Percentiles rank a stretch among this genome's conserved stretches.
phyloP scores from a whole-genome alignment of 1,284 basidiomycete species.

The Wolfiporia cocos region DNA sequence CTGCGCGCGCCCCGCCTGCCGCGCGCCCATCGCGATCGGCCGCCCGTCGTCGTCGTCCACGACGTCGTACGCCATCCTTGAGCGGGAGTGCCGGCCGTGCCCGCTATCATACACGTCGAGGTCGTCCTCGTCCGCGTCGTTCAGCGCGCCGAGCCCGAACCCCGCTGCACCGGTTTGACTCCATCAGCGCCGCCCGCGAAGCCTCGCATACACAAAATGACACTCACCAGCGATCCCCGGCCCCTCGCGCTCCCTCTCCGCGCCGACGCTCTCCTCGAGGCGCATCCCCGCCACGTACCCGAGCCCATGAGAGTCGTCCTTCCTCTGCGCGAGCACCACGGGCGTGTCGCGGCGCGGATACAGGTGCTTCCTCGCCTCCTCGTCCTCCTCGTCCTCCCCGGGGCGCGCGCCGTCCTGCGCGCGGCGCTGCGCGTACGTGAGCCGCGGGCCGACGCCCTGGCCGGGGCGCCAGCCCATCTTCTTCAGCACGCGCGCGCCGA shows the following conservation, averaged over 20 bases:
- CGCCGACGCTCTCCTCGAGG: constrained; percentile 50
- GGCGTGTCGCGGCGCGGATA: constrained; percentile 83
- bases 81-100: constrained; percentile 29
- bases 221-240: constrained; percentile 55
- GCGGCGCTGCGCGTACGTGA: constrained; percentile 74
- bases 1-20: constrained; percentile 8
- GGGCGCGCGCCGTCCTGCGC: constrained; percentile 53
- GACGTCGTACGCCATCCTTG: constrained; percentile 66
- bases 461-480: constrained; percentile 96
- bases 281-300: constrained; percentile 69
- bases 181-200: no score
- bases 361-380: constrained; percentile 79
- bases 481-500: constrained; percentile 78
- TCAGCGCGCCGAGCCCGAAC: constrained; percentile 81
- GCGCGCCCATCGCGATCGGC: constrained; percentile 23
- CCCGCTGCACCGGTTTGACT: no score
- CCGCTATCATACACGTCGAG: constrained; percentile 73
- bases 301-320: constrained; percentile 75
- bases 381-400: constrained; percentile 43
- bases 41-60: constrained; percentile 56
- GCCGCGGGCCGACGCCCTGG: constrained; percentile 88
- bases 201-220: neutral
- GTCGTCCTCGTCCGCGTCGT: constrained; percentile 88
- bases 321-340: constrained; percentile 55
- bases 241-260: constrained; percentile 27